phyloP scores from a whole-genome alignment of 257 asterid genomes.

The Prunella vulgaris region DNA sequence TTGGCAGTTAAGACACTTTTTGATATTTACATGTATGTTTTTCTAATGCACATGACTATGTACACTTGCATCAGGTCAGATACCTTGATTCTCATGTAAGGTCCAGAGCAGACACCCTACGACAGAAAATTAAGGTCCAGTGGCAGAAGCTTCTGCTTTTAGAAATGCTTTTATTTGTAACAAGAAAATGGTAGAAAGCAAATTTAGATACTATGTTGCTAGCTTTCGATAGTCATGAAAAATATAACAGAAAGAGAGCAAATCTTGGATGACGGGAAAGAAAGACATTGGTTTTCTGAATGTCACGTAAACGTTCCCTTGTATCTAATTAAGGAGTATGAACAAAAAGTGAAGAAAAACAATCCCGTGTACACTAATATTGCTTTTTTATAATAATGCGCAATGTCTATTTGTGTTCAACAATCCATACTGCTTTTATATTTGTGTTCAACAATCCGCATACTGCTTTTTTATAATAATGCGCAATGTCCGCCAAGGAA shows the following conservation, averaged over 20 bases:
- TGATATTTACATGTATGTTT: not conserved
- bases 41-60: slow-evolving; percentile 13
- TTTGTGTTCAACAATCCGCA: too few species aligned
- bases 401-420: too few species aligned
- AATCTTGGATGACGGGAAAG: slow-evolving; percentile 45
- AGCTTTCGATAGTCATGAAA: slow-evolving; percentile 74
- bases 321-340: slow-evolving; percentile 71
- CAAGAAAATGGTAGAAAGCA: slow-evolving; percentile 45
- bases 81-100: slow-evolving; percentile 67
- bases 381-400: too few species aligned
- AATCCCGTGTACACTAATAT: too few species aligned
- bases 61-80: slow-evolving; percentile 56
- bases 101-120: slow-evolving; percentile 47
- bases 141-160: slow-evolving; percentile 68
- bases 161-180: slow-evolving; percentile 67
- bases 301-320: slow-evolving; percentile 62
- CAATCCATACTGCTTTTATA: too few species aligned
- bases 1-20: slow-evolving; percentile 6
- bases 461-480: too few species aligned
- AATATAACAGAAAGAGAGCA: slow-evolving; percentile 51
- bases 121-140: slow-evolving; percentile 72
- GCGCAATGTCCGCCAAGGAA: too few species aligned
- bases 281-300: slow-evolving; percentile 79
- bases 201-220: slow-evolving; percentile 59
- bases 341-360: slow-evolving; percentile 40